Conservation (phyloP, 768 basidiomycete genomes). For the Chlorophyllum brunneum region DNA sequence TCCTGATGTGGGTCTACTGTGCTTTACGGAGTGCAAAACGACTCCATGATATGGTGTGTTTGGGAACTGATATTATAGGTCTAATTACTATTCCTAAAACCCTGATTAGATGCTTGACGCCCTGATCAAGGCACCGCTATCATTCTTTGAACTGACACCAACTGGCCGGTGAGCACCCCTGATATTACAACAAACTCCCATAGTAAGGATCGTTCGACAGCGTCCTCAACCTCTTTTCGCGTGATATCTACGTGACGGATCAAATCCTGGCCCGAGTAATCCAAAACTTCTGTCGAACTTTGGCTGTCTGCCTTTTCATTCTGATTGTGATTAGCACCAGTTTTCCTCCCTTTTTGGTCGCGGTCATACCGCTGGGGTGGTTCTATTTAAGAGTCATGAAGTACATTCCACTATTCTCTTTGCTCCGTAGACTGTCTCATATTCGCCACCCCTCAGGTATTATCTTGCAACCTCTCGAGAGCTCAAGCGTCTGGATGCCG, state of each 20-base stretch:
- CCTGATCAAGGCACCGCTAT: constrained; percentile 78
- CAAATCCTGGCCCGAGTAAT: constrained; percentile 78
- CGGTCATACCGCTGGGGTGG: constrained; percentile 70
- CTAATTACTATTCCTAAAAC: constrained; percentile 1
- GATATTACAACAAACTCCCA: background rate
- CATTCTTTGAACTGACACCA: constrained; percentile 89
- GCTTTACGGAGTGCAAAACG: constrained; percentile 67
- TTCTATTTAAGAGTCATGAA: constrained; percentile 79
- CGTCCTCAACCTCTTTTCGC: constrained; percentile 87
- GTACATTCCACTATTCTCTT: constrained; percentile 35
- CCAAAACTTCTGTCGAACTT: constrained; percentile 64
- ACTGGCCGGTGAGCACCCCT: constrained; percentile 58
- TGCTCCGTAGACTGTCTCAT: background rate
- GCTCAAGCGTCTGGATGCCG: constrained; percentile 83
- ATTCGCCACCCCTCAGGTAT: constrained; percentile 55
- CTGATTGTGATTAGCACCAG: constrained; percentile 72
- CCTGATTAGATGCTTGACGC: constrained; percentile 74
- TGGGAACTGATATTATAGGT: background rate
- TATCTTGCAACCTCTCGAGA: constrained; percentile 86
- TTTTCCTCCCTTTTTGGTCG: constrained; percentile 79
- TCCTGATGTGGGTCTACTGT: constrained; percentile 77
- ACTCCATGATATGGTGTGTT: constrained; percentile 71
- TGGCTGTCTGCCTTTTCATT: constrained; percentile 55
- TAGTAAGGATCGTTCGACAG: constrained; percentile 31
- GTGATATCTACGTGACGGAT: constrained; percentile 86